phyloP scores from a whole-genome alignment of 2,329 filamentous ascomycete species.

The Aureobasidium sp. region DNA sequence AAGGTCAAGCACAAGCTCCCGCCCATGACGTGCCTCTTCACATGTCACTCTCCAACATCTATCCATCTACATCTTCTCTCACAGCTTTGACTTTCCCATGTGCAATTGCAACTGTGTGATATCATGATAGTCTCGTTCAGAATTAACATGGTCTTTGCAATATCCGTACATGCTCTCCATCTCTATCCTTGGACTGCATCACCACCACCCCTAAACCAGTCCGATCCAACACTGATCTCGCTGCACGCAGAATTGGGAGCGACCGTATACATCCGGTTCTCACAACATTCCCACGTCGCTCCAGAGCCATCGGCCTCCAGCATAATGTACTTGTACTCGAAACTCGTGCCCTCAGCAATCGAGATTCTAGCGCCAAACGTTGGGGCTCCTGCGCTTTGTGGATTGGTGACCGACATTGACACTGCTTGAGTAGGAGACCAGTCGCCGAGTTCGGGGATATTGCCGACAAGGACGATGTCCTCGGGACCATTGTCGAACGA shows the following conservation, averaged over 20 bases:
- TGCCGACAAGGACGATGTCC: conserved; percentile 58
- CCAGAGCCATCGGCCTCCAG: conserved; percentile 43
- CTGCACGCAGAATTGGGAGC: background rate
- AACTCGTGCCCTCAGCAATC: conserved; percentile 45
- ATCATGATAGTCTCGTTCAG: background rate
- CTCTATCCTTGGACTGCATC: background rate
- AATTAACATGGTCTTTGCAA: background rate
- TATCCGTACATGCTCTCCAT: background rate
- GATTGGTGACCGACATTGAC: conserved; percentile 49
- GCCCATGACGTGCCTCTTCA: background rate
- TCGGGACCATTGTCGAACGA: conserved; percentile 50
- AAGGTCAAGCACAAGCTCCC: background rate
- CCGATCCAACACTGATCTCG: background rate
- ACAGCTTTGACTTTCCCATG: background rate
- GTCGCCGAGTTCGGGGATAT: conserved; percentile 47
- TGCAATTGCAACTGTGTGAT: background rate
- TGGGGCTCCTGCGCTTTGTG: conserved; percentile 49
- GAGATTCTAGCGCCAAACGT: conserved; percentile 34
- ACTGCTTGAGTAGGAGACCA: conserved; percentile 51
- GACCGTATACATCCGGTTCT: background rate
- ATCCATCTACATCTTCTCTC: background rate
- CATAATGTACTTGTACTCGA: conserved; percentile 63
- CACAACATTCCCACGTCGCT: conserved; percentile 51
- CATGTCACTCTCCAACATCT: background rate
- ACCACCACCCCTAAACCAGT: conserved; percentile 2